phyloP scores from a whole-genome alignment of 768 basidiomycete genomes.

The Chalciporus sphaerocephalus region DNA sequence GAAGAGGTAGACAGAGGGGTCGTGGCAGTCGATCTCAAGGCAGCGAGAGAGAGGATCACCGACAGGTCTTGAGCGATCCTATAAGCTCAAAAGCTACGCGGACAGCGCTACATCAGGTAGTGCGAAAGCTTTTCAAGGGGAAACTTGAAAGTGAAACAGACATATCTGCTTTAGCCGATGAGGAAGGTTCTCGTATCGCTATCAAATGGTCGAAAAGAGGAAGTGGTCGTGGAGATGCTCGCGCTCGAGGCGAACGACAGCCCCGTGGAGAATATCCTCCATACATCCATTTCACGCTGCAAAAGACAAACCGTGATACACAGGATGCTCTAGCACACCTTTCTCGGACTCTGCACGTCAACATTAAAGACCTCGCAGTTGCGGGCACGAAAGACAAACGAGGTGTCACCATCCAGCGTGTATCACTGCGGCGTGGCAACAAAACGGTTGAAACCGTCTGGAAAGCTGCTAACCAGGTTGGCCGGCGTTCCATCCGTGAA shows the following conservation, averaged over 20 bases:
- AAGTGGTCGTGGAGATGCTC: slow-evolving; percentile 42
- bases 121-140: slow-evolving; percentile 78
- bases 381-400: slow-evolving; percentile 99
- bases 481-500: slow-evolving; percentile 52
- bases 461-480: slow-evolving; percentile 71
- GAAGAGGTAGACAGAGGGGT: slow-evolving; percentile 43
- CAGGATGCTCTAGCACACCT: slow-evolving; percentile 88
- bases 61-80: slow-evolving; percentile 82
- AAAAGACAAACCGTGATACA: slow-evolving; percentile 97
- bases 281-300: slow-evolving; percentile 93
- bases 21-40: slow-evolving; percentile 39
- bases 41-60: slow-evolving; percentile 53
- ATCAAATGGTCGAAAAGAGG: slow-evolving; percentile 72
- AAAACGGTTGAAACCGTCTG: slow-evolving; percentile 83
- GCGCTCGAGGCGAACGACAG: slow-evolving; percentile 39
- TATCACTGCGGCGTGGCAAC: slow-evolving; percentile 71
- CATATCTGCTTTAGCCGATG: slow-evolving; percentile 41
- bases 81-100: slow-evolving; percentile 78
- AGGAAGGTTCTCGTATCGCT: slow-evolving; percentile 70
- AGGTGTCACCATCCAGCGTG: slow-evolving; percentile 91
- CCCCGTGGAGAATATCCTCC: slow-evolving; percentile 69
- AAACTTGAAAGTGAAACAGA: slow-evolving; percentile 85
- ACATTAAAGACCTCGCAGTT: slow-evolving; percentile 76
- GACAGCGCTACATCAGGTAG: slow-evolving; percentile 73
- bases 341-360: slow-evolving; percentile 71